Evolutionary conservation across 2,329 filamentous ascomycete species (phyloP).

Genomic region (Rachicladosporium sp.): DNA sequence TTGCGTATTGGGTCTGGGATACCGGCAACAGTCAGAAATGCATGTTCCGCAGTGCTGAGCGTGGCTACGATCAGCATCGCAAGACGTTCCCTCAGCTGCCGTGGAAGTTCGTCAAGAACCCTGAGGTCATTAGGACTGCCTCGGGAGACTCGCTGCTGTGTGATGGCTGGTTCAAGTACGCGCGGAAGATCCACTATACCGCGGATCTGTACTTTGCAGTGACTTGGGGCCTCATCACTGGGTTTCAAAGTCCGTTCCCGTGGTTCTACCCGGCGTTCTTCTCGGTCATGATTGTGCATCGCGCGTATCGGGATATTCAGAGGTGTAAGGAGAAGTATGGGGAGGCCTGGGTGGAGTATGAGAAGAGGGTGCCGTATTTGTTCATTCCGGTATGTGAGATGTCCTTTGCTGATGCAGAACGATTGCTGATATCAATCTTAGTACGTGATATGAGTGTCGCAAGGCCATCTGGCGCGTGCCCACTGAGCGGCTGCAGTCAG

Average conservation of each 20-base stretch:
- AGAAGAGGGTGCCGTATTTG: slow-evolving; percentile 65
- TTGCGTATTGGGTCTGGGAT: slow-evolving; percentile 86
- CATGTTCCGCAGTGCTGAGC: slow-evolving; percentile 70
- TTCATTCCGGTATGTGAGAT: slow-evolving; percentile 53
- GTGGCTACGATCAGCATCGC: slow-evolving; percentile 56
- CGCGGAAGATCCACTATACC: slow-evolving; percentile 51
- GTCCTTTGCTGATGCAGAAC: background rate
- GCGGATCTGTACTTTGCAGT: slow-evolving; percentile 69
- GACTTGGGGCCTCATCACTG: slow-evolving; percentile 69
- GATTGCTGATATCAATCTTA: background rate
- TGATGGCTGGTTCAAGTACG: slow-evolving; percentile 66
- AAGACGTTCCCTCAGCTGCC: slow-evolving; percentile 84
- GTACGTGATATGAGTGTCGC: background rate
- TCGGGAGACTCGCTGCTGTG: slow-evolving; percentile 66
- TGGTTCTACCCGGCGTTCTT: slow-evolving; percentile 89
- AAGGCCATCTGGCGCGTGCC: no score
- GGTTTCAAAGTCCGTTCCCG: slow-evolving; percentile 69
- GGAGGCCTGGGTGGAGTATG: slow-evolving; percentile 70
- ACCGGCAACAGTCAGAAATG: slow-evolving; percentile 91
- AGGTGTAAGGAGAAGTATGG: slow-evolving; percentile 69
- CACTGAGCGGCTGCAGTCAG: no score
- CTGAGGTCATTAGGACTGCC: slow-evolving; percentile 60
- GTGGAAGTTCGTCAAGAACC: slow-evolving; percentile 73
- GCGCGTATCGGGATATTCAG: slow-evolving; percentile 62
- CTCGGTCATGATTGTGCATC: slow-evolving; percentile 64